Evolutionary conservation across 768 basidiomycete genomes (phyloP), one percentile per base, ranked within the genome.

Genomic region (Thelephora aurantiotincta): DNA sequence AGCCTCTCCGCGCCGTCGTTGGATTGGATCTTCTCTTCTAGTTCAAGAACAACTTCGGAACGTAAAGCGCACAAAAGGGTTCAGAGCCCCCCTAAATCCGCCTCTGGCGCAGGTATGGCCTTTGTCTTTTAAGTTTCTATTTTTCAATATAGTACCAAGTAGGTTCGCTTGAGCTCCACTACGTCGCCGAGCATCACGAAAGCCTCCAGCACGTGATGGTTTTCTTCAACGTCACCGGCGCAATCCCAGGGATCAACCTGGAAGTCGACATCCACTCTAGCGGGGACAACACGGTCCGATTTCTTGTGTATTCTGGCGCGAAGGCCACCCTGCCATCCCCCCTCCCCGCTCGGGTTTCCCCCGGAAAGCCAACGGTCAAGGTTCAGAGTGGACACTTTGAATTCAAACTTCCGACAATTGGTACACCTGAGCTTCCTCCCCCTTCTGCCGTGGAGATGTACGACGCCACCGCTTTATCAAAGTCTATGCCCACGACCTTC

Each of bases 161-260:
- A 62, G 59, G 50, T 35, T 61, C 62, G 0, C 57, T 74, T 6
- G 61, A 67, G 43, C 60, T 80, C 7, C 61, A 68, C 13, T 80
- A 73, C 51, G 64, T 82, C 22, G 76, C 77, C 1, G 93, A 96
- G 62, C 75, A 88, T 57, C 90, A 93, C 58, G 87, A 92, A 59
- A 87, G 79, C 48, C 74, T 97, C 3, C 78, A 80, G 19, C 82
- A 82, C 44, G 72, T 94, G 26, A 68, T 89, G 33, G 74, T 89
- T 19, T 84, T 89, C 58, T 66, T 92, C 45, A 74, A 74, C 18
- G 65, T 79, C 30, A 68, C 68, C 1, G 74, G 75, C 2, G 58
- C 68, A 3, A 68, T 65, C 1, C 64, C 72, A 3, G 72, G 72
- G 2, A 60, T 67, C 11, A 74, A 78, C 45, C 62, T 82, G 18